Conservation (phyloP, 2,329 filamentous ascomycete species). For the Scedosporium apiospermum region DNA sequence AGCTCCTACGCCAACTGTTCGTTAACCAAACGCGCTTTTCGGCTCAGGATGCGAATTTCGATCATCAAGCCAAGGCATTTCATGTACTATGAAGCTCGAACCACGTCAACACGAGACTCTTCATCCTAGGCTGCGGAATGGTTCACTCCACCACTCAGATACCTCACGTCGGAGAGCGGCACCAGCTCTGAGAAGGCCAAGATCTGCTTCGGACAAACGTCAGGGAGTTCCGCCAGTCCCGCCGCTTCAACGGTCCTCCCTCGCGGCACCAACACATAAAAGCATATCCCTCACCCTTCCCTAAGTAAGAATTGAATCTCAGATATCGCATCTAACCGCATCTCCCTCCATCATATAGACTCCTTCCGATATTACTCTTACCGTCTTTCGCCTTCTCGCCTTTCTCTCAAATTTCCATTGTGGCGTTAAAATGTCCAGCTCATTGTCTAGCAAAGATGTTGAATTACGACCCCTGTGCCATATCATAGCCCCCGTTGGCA, state of each 20-base stretch:
- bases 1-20: neutral
- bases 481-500: constrained; percentile 37
- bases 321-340: too few species aligned
- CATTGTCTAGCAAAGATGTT: neutral
- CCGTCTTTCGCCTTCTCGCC: neutral
- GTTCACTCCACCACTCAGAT: neutral
- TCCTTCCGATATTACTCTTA: too few species aligned
- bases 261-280: too few species aligned
- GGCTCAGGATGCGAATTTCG: neutral
- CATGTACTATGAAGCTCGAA: neutral
- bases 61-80: neutral
- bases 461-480: constrained; percentile 17
- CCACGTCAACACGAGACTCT: neutral
- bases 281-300: too few species aligned
- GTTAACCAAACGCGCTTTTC: neutral
- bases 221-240: too few species aligned
- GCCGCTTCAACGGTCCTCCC: too few species aligned
- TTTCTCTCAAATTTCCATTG: neutral
- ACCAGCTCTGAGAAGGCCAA: too few species aligned
- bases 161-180: too few species aligned
- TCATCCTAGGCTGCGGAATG: neutral
- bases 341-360: too few species aligned
- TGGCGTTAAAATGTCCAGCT: neutral
- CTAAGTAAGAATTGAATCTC: too few species aligned
- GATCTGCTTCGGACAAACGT: too few species aligned